Evolutionary conservation across 345 rosid genomes (phyloP), one percentile per base, ranked within the genome.

Genomic region (Toxicodendron radicans): DNA sequence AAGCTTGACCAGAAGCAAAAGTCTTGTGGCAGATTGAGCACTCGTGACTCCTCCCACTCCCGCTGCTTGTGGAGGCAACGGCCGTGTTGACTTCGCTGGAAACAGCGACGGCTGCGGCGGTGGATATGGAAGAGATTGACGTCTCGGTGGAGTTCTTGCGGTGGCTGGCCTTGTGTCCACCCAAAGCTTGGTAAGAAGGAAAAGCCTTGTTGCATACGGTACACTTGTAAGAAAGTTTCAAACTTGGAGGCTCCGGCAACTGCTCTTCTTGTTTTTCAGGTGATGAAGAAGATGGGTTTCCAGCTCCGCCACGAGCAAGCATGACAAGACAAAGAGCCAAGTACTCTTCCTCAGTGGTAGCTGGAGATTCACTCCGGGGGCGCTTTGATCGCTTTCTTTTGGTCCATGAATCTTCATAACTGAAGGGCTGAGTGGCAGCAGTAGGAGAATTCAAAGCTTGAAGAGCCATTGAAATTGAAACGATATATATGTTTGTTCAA

Each of bases 141-240:
- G 7, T 24, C 4, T 75, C 57, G 70, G 59, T 16, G 78, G 78
- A 9, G 32, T 87, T 82, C 69, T 93, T 95, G 45, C 97, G 85
- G 83, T 95, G 99, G 70, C 99, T 95, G 30, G 99, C 98, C 71
- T 95, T 95, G 83, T 93, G 99, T 2, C 99, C 99, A 1, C 99
- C 99, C 30, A 95, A 79, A 43, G 98, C 99, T 60, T 93, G 99
- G 77, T 95, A 93, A 10, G 99, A 95, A 64, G 86, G 72, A 74
- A 95, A 91, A 60, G 89, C 92, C 80, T 87, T 95, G 74, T 81
- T 70, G 71, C 99, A 95, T 4, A 93, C 96, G 65, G 85, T 77
- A 51, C 99, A 95, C 92, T 87, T 87, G 83, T 89, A 86, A 24
- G 82, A 35, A 51, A 82, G 83, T 72, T 76, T 83, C 73, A 73